Conservation (phyloP, 176 grass and related monocot species). For the Bonia amplexicaulis region DNA sequence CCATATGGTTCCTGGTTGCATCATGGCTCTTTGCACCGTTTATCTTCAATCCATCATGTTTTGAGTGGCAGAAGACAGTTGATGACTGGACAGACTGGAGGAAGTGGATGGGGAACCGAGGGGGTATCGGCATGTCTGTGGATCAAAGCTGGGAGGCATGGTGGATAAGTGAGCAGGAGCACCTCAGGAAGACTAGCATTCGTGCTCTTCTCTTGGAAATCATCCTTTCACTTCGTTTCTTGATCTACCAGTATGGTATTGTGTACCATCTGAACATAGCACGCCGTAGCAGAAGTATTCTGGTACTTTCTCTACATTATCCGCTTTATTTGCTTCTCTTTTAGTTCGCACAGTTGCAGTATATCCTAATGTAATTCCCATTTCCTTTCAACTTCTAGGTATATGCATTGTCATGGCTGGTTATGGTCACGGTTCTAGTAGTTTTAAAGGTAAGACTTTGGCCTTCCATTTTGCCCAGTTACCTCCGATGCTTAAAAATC, state of each 20-base stretch:
- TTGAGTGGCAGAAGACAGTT: constrained; percentile 76
- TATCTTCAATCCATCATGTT: constrained; percentile 73
- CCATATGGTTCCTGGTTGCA: constrained; percentile 88
- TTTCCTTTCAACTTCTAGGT: constrained; percentile 52
- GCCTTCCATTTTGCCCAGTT: background rate
- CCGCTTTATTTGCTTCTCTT: background rate
- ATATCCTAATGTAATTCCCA: background rate
- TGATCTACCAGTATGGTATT: constrained; percentile 97
- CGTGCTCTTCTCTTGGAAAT: constrained; percentile 73
- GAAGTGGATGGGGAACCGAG: constrained; percentile 52
- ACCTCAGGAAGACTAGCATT: constrained; percentile 59
- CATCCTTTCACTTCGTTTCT: constrained; percentile 77
- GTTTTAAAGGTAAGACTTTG: constrained; percentile 68
- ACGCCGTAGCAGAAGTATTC: constrained; percentile 54
- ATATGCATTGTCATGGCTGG: constrained; percentile 88
- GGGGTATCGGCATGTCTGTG: constrained; percentile 23
- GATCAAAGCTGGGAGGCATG: constrained; percentile 89
- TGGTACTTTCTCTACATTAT: constrained; percentile 61
- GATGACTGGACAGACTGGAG: constrained; percentile 72
- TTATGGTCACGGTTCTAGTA: constrained; percentile 81
- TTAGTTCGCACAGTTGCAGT: background rate
- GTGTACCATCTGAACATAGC: constrained; percentile 91
- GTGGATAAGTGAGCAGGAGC: constrained; percentile 76
- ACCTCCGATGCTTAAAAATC: background rate
- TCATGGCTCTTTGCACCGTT: constrained; percentile 84